Base-by-base conservation (phyloP, 306 rosid genomes). In the Pterocarpus santalinus region DNA sequence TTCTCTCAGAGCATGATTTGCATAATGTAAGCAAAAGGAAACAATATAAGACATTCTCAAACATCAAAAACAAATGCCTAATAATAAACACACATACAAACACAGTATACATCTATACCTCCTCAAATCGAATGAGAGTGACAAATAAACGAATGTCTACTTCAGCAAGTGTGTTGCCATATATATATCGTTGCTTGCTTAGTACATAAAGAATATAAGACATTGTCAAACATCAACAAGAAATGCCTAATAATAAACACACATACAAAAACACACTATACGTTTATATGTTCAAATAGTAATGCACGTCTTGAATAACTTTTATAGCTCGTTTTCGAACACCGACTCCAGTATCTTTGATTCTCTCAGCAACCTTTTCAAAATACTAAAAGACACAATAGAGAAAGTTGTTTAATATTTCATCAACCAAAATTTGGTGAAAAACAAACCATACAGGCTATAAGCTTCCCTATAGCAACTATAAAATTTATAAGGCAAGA, bases 281-380 rank as follows among this genome's bases (percentile, higher is more conserved):
- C 28, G 28, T 22, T 22, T 22, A 1, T 22, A 22, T 22, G 28
- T 22, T 22, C 28, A 22, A 22, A 22, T 22, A 22, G 28, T 22
- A 22, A 22, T 22, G 28, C 99, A 95, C 93, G 86, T 95, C 99
- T 81, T 98, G 92, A 79, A 95, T 95, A 74, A 95, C 89, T 91
- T 85, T 95, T 89, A 95, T 95, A 35, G 99, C 97, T 75, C 99
- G 94, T 77, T 95, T 95, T 38, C 99, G 90, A 83, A 95, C 99
- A 80, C 99, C 93, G 16, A 95, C 89, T 77, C 99, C 99, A 36
- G 98, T 95, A 86, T 95, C 99, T 86, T 87, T 93, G 79, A 89
- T 87, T 86, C 99, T 92, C 89, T 93, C 98, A 1, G 99, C 93
- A 78, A 95, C 91, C 88, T 95, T 95, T 88, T 90, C 99, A 86